These are phyloP conservation scores for Amanita pseudoporphyria DNA, from an alignment of 768 basidiomycete species.

Conservation along the genomic window DNA sequence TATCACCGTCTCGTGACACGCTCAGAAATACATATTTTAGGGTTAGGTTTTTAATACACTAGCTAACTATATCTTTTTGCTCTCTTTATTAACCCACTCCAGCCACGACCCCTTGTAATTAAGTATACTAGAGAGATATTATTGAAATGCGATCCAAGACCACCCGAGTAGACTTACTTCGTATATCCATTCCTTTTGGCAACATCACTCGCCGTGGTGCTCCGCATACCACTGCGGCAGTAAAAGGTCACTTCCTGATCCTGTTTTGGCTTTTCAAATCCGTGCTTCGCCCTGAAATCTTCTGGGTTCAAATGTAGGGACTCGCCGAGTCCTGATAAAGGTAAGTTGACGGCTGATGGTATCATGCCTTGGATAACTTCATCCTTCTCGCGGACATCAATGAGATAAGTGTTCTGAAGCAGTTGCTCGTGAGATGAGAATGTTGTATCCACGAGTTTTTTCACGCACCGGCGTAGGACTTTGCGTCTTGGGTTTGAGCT, in stretches of 20 bases:
- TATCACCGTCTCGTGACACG: slow-evolving; percentile 7
- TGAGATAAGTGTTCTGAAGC: slow-evolving; percentile 54
- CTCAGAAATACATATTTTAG: slow-evolving; percentile 8
- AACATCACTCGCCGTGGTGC: slow-evolving; percentile 72
- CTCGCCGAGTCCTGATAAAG: slow-evolving; percentile 65
- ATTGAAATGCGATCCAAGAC: background rate
- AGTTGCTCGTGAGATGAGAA: slow-evolving; percentile 6
- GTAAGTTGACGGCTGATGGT: slow-evolving; percentile 85
- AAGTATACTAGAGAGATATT: slow-evolving; percentile 30
- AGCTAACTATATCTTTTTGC: slow-evolving; percentile 15
- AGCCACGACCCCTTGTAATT: slow-evolving; percentile 88
- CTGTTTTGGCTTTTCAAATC: slow-evolving; percentile 65
- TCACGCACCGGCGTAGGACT: slow-evolving; percentile 56
- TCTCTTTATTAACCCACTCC: slow-evolving; percentile 64
- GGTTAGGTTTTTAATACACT: slow-evolving; percentile 19
- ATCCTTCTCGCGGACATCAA: slow-evolving; percentile 90
- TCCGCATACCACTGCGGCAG: slow-evolving; percentile 83
- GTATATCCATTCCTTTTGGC: slow-evolving; percentile 74
- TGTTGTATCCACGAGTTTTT: slow-evolving; percentile 3
- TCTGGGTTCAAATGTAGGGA: slow-evolving; percentile 49
- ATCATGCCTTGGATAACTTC: slow-evolving; percentile 90
- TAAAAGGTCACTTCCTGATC: slow-evolving; percentile 80
- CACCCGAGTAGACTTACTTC: slow-evolving; percentile 41
- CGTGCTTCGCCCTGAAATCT: slow-evolving; percentile 52
- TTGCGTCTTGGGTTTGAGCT: slow-evolving; percentile 70